Base-by-base conservation (phyloP, 139 green algal genomes). In the Chlorella vulgaris region DNA sequence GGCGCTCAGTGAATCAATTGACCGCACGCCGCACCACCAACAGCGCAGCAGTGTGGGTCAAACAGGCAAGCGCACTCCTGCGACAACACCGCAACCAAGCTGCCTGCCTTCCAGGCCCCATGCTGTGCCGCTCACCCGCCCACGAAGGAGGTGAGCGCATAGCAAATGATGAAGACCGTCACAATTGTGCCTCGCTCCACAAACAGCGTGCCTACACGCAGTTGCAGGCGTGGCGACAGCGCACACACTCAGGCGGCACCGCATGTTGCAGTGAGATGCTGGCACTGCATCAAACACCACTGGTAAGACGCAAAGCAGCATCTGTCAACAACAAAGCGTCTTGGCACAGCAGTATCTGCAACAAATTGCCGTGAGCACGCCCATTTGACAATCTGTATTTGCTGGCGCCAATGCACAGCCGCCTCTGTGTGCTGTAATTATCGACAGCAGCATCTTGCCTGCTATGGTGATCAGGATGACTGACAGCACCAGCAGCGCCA, bases 381-480 rank as follows among this genome's bases (percentile, higher is more conserved):
- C n/a, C n/a, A n/a, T n/a, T n/a, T n/a, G n/a, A n/a, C n/a, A n/a
- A n/a, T n/a, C n/a, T n/a, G n/a, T n/a, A n/a, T n/a, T n/a, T n/a
- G n/a, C n/a, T n/a, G n/a, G n/a, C n/a, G n/a, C n/a, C n/a, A n/a
- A n/a, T n/a, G n/a, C n/a, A n/a, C n/a, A n/a, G n/a, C n/a, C n/a
- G n/a, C n/a, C n/a, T n/a, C n/a, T n/a, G n/a, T n/a, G n/a, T n/a
- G n/a, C n/a, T n/a, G n/a, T n/a, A n/a, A n/a, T n/a, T n/a, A n/a
- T n/a, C n/a, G n/a, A n/a, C n/a, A n/a, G n/a, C n/a, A n/a, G n/a
- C 21, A 28, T 26, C 70, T 50, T 38, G 82, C 91, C 96, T 31
- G 91, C 88, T 74, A 99, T 98, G 74, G 95, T 95, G 70, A 98
- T 92, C 55, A 98, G 78, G 74, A 99, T 96, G 55, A 98, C 92